Evolutionary conservation across 257 asterid genomes (phyloP), one percentile per base, ranked within the genome.

Genomic region (Sherardia arvensis): DNA sequence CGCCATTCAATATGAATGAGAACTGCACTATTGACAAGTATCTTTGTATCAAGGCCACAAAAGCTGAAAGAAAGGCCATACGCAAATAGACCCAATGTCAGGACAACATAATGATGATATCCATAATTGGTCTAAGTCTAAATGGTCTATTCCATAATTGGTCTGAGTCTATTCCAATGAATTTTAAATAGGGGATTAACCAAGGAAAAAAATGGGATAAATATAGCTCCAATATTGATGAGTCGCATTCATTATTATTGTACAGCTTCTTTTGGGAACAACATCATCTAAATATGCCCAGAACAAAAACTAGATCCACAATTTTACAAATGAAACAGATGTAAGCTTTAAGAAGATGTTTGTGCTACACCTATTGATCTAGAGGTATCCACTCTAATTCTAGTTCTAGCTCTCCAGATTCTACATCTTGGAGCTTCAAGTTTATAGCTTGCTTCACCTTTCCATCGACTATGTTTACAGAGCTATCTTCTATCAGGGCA

Each of bases 301-400:
- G 25, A 62, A 40, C 55, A 62, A 62, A 62, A 7, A n/a, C 7
- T 43, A 40, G 38, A 15, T 17, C 38, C 45, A 40, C 5, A 61
- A 34, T 61, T 34, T 1, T 36, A 25, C 20, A 54, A 61, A 43
- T 62, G 53, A 53, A 62, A 62, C 25, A 53, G 20, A 64, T 28
- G 29, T 29, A 49, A 49, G 29, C 28, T 38, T 64, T 45, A 9
- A 48, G 34, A 53, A 48, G 9, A 53, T 1, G 53, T 30, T 29
- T 36, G 1, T 21, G 23, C 2, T 68, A 64, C 74, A 38, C 74
- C 69, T 72, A 88, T 76, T 84, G 90, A 53, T 84, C 96, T 64
- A 93, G 94, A 72, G 97, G 90, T 61, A 90, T 85, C 99, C 99
- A 93, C 82, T 93, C 99, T 54, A 93, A 66, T 68, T 90, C 92